Conservation (phyloP, 495 filamentous ascomycete species). For the Tuber calosporum region DNA sequence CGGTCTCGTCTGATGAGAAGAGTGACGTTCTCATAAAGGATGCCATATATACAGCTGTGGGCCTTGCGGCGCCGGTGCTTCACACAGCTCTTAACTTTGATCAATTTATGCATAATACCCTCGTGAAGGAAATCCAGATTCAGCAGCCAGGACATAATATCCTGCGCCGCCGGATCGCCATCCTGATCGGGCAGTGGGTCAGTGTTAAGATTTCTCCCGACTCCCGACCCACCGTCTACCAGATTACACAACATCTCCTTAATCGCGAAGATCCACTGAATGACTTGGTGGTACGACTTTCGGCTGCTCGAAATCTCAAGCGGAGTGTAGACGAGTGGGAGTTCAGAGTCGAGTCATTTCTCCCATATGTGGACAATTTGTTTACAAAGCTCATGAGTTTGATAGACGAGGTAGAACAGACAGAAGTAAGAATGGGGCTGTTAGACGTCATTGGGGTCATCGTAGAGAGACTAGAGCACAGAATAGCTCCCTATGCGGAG, state of each 20-base stretch:
- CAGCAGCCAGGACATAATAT: conserved; percentile 70
- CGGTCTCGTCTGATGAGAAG: conserved; percentile 59
- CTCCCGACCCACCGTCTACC: conserved; percentile 67
- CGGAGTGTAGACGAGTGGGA: conserved; percentile 72
- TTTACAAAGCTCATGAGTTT: conserved; percentile 64
- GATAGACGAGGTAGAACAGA: conserved; percentile 68
- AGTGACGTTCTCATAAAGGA: conserved; percentile 77
- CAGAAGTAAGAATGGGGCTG: conserved; percentile 80
- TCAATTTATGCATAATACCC: conserved; percentile 60
- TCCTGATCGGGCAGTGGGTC: conserved; percentile 85
- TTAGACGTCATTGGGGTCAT: conserved; percentile 72
- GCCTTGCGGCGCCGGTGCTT: conserved; percentile 71
- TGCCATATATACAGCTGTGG: conserved; percentile 86
- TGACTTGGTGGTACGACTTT: conserved; percentile 85
- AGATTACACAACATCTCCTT: conserved; percentile 83
- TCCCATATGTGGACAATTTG: conserved; percentile 64
- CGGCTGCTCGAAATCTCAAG: conserved; percentile 76
- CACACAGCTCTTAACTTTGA: conserved; percentile 70
- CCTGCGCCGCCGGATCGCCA: conserved; percentile 77
- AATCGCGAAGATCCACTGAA: conserved; percentile 69
- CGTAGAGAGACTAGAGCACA: conserved; percentile 70
- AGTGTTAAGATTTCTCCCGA: conserved; percentile 59
- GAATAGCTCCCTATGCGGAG: conserved; percentile 68
- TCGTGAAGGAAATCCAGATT: conserved; percentile 73
- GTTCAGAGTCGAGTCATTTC: conserved; percentile 62